Evolutionary conservation across 73 alveolate genomes (phyloP), one percentile per base, ranked within the genome.

Genomic region (Tetrahymena thermophila): DNA sequence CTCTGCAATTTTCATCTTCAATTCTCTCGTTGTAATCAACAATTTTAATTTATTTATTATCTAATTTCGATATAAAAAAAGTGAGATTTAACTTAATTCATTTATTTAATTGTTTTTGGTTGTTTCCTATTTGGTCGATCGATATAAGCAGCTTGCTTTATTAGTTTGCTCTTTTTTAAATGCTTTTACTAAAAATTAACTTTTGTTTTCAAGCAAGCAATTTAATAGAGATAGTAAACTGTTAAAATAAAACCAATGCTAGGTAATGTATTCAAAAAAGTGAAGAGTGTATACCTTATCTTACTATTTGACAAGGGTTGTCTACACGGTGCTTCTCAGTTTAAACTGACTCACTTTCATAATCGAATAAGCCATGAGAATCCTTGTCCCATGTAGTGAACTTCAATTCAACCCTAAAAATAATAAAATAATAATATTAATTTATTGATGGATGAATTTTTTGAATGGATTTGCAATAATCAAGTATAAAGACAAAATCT

Each of bases 311-410:
- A 34, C 40, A 56, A 31, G 55, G 42, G 42, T 94, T 34, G 34
- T 19, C 42, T 25, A 94, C 93, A 4, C 58, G 35, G 84, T 84
- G 58, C 34, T 94, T 94, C 43, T 94, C 93, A 38, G 93, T 55
- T 15, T 94, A 57, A 35, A 94, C 93, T 17, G 71, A 93, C 58
- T 35, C 37, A 34, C 83, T 94, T 94, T 94, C 96, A 85, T 94
- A 94, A 94, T 94, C 96, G 84, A 94, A 94, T 43, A 94, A 93
- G 16, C 96, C 96, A 40, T 94, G 95, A 10, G 96, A 94, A 85
- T 94, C 95, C 11, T 94, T 94, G 34, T 85, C 34, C 96, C 95
- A 85, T 40, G 96, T 94, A 7, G 71, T 94, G 38, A 89, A 94
- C 95, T 94, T 94, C 95, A 94, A 85, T 43, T 94, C 95, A 17